Conservation (phyloP, 163 green algal genomes). For the Picocystis sp. region DNA sequence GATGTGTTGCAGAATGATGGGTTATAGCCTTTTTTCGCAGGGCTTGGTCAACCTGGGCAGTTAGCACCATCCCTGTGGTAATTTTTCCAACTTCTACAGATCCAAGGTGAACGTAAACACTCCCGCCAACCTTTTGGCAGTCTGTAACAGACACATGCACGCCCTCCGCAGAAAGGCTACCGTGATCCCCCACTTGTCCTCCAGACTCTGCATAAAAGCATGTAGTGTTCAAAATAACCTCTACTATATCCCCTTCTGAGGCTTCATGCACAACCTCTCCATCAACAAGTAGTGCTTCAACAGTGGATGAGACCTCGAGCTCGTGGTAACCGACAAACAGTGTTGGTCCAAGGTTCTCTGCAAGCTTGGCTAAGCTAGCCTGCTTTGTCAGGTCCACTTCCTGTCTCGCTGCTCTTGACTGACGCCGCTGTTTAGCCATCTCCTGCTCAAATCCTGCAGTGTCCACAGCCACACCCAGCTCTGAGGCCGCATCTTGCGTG, state of each 20-base stretch:
- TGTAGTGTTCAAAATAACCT: slow-evolving; percentile 65
- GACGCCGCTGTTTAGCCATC: slow-evolving; percentile 52
- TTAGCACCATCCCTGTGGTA: slow-evolving; percentile 12
- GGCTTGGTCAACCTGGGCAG: slow-evolving; percentile 37
- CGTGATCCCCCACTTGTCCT: slow-evolving; percentile 54
- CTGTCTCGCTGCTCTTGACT: slow-evolving; percentile 32
- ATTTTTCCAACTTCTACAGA: not conserved
- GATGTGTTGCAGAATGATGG: slow-evolving; percentile 75
- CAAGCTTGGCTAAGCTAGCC: slow-evolving; percentile 17
- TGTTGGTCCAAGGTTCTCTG: slow-evolving; percentile 16
- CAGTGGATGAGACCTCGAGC: slow-evolving; percentile 9
- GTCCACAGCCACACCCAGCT: slow-evolving; percentile 44
- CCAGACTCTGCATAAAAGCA: slow-evolving; percentile 84
- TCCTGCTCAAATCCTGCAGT: slow-evolving; percentile 48
- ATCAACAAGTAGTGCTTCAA: slow-evolving; percentile 22
- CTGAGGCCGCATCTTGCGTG: slow-evolving; percentile 41
- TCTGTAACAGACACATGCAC: slow-evolving; percentile 25
- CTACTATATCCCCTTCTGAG: slow-evolving; percentile 27
- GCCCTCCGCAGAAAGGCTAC: slow-evolving; percentile 5
- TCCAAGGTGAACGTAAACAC: not conserved
- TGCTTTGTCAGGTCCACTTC: slow-evolving; percentile 38
- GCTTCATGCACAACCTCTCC: slow-evolving; percentile 15
- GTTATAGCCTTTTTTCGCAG: slow-evolving; percentile 23
- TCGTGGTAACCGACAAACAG: slow-evolving; percentile 33
- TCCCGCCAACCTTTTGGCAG: slow-evolving; percentile 41